Evolutionary conservation across 345 rosid genomes (phyloP).

Genomic region (Murraya koenigii): DNA sequence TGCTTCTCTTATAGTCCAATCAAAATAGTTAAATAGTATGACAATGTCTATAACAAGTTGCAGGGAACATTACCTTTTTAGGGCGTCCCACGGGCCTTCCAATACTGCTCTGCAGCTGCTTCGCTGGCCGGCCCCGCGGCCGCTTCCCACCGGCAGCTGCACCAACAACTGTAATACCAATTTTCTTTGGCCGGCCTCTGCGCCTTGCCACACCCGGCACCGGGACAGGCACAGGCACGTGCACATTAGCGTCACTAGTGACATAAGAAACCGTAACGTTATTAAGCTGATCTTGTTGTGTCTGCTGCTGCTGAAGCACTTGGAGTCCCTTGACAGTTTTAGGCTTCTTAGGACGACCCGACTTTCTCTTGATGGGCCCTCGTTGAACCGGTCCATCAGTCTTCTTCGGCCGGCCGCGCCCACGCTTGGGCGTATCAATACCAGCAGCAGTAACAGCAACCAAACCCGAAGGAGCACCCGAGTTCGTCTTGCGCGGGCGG

Average conservation of each 20-base stretch:
- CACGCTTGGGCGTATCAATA: slow-evolving; percentile 16
- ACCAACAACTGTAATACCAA: neutral
- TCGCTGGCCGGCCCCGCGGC: slow-evolving; percentile 54
- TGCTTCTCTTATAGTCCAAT: too few species aligned
- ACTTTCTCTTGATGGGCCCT: slow-evolving; percentile 22
- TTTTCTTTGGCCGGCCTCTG: slow-evolving; percentile 60
- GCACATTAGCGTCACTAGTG: neutral
- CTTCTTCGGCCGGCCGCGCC: slow-evolving; percentile 41
- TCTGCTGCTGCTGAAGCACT: neutral
- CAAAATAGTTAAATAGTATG: too few species aligned
- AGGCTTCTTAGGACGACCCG: slow-evolving; percentile 43
- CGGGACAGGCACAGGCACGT: neutral
- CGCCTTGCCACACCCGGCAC: slow-evolving; percentile 23
- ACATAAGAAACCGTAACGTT: neutral
- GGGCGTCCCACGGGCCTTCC: slow-evolving; percentile 70
- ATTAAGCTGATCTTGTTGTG: slow-evolving; percentile 14
- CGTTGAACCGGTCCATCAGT: slow-evolving; percentile 13
- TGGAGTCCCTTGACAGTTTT: slow-evolving; percentile 30
- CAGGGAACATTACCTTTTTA: slow-evolving; percentile 43
- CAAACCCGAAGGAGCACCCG: slow-evolving; percentile 13
- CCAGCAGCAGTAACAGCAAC: slow-evolving; percentile 18
- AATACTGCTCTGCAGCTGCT: slow-evolving; percentile 23
- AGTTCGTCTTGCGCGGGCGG: slow-evolving; percentile 50
- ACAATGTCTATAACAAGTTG: neutral
- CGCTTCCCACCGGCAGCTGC: slow-evolving; percentile 23